A percentile compares a stretch with the other conserved stretches of the same genome.
Conservation (phyloP, 371 early-diverging fungal species). For the Mucor mucedo region DNA sequence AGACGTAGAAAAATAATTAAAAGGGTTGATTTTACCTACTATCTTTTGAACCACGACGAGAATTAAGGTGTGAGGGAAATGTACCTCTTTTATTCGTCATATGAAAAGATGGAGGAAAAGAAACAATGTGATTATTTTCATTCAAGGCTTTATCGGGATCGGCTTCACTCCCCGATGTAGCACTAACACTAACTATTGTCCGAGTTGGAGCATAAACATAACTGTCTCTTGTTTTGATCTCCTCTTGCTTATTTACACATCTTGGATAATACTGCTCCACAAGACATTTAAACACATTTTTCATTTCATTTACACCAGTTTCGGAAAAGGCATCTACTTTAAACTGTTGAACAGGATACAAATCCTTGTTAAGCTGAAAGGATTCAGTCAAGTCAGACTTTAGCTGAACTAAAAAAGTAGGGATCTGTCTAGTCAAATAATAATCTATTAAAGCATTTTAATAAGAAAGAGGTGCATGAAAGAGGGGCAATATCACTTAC, state of each 20-base stretch:
- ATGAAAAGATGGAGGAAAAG: constrained; percentile 17
- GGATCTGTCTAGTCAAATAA: constrained; percentile 37
- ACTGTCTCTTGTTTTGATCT: constrained; percentile 20
- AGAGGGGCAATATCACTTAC: constrained; percentile 28
- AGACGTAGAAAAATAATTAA: constrained; percentile 10
- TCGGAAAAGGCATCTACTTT: constrained; percentile 40
- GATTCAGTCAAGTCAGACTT: constrained; percentile 32
- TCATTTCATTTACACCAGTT: constrained; percentile 32
- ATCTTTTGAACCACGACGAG: constrained; percentile 48
- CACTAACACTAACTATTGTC: constrained; percentile 10
- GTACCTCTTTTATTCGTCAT: constrained; percentile 18
- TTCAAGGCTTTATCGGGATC: constrained; percentile 24
- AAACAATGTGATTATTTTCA: constrained; percentile 14
- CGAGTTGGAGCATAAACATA: constrained; percentile 42
- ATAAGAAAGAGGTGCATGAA: neutral
- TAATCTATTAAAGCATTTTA: constrained; percentile 29
- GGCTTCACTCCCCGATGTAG: constrained; percentile 29
- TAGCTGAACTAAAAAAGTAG: constrained; percentile 39
- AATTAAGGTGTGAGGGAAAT: constrained; percentile 14
- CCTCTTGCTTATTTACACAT: constrained; percentile 10
- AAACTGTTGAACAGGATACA: constrained; percentile 27
- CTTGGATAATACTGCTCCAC: constrained; percentile 15
- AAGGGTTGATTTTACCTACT: constrained; percentile 36
- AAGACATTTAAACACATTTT: constrained; percentile 28
- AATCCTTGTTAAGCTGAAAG: constrained; percentile 30